Base-by-base conservation (phyloP, 78 protist species). In the Tieghemostelium lacteum region DNA sequence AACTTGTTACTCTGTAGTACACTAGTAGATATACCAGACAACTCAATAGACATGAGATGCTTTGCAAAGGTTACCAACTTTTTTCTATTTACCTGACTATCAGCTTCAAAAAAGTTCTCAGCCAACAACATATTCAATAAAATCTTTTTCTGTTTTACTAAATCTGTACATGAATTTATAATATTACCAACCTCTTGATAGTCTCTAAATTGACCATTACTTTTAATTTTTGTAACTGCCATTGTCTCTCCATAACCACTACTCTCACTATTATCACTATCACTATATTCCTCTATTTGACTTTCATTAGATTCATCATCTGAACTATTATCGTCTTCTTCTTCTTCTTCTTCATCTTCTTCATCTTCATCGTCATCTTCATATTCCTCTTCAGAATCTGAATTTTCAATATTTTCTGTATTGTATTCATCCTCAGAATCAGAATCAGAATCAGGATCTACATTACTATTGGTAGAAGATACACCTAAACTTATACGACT, bases 41-140 rank as follows among this genome's bases (percentile, higher is more conserved):
- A 65, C 28, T 80, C 88, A 33, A 67, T 29, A n/a, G 74, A 26
- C 37, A 80, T 50, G 8, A 80, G 22, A 67, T 60, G 49, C 76
- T 57, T 80, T 16, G 63, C 33, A 49, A 80, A 80, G 26, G 88
- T 22, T 37, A 45, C 19, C 33, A 80, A 39, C 34, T 67, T 80
- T 31, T 66, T 80, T 33, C 34, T 24, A 57, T 80, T 69, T 40
- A 3, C 7, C 3, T 22, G 7, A 50, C 62, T 28, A 34, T 77
- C 45, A 3, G 73, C 33, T 39, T 76, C 57, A 34, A 77, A 34
- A 52, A 77, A 65, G 39, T 80, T 49, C 39, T 80, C 77, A 24
- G 88, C 37, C 19, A 80, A 24, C 29, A 80, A 10, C 76, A 80
- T 67, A 24, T 80, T 80, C n/a, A 80, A 37, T 60, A 80, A 49